Base-by-base conservation (phyloP, 2,329 filamentous ascomycete species). In the Penicillium sp. region DNA sequence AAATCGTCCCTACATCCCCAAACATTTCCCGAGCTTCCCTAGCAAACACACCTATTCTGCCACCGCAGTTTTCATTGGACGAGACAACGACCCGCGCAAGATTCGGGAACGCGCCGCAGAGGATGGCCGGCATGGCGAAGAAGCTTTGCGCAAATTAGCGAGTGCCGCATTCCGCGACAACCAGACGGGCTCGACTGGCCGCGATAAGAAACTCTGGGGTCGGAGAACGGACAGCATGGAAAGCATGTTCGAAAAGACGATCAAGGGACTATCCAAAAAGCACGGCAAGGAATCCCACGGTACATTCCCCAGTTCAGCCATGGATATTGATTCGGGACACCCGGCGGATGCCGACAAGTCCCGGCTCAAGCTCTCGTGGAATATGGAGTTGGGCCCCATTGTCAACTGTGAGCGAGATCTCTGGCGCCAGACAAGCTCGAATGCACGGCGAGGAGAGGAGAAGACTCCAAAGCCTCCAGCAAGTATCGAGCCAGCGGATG, bases 111-210 rank as follows among this genome's bases (percentile, higher is more conserved):
- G 81, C 57, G 86, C 86, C 5, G 87, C 85, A 4, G 81, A 87
- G 66, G 86, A 89, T 68, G 86, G 86, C 15, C 81, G 87, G 46
- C 72, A 86, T 59, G 86, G 86, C 8, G 86, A 89, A 69, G 83
- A 87, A 66, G 86, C 86, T 21, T 71, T 89, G 61, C 77, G 86
- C 49, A 87, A 85, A 66, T 75, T 89, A 68, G 79, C 81, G 4
- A 82, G 82, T 27, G 80, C 80, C 1, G 76, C 75, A 13, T 75
- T 72, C 56, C 73, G 78, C 59, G 69, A 78, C 50, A 75, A 75
- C 23, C 71, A 77, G 37, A 67, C 69, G 3, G 76, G 76, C 51
- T 73, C 74, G 15, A 73, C 75, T 29, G 77, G 74, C 38, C 70
- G 72, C 46, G 74, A 79, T 51, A 77, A 76, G 65, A 72, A 67